Percentiles rank a stretch among this genome's conserved stretches.
phyloP scores from a whole-genome alignment of 2,329 filamentous ascomycete genomes.

The Xylariomycetidae sp. region DNA sequence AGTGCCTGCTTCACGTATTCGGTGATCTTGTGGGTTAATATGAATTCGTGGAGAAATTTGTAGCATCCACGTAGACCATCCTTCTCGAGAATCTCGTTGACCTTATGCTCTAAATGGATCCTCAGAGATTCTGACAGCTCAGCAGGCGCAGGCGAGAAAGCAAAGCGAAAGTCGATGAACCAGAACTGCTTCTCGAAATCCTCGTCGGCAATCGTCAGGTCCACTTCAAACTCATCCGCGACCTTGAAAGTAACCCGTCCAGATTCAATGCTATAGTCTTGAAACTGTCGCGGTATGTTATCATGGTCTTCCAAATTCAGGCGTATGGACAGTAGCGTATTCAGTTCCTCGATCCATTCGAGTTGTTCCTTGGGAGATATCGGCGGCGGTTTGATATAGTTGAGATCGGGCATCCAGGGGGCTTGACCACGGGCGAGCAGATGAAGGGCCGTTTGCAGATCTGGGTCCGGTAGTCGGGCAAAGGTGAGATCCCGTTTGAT shows the following conservation, averaged over 20 bases:
- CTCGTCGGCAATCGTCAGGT: constrained; percentile 85
- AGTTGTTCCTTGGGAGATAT: constrained; percentile 69
- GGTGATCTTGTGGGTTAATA: constrained; percentile 85
- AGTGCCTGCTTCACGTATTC: constrained; percentile 74
- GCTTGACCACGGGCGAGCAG: constrained; percentile 75
- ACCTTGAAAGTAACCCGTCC: constrained; percentile 90
- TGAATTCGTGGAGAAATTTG: constrained; percentile 78
- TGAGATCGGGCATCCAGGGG: constrained; percentile 75
- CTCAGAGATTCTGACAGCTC: constrained; percentile 60
- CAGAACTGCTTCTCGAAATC: constrained; percentile 80
- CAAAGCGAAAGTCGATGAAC: constrained; percentile 87
- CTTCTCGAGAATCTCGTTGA: constrained; percentile 66
- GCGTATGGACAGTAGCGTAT: constrained; percentile 76
- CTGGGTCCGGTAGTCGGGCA: constrained; percentile 80
- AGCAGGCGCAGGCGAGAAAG: constrained; percentile 66
- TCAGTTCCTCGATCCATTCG: constrained; percentile 72
- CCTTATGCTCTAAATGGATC: constrained; percentile 60
- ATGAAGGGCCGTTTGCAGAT: constrained; percentile 84
- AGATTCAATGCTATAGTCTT: constrained; percentile 71
- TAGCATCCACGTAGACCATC: constrained; percentile 79
- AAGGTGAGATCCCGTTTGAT: constrained; percentile 68
- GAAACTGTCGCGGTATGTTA: constrained; percentile 68
- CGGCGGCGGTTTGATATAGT: constrained; percentile 69
- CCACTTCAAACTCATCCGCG: constrained; percentile 81
- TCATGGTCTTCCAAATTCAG: constrained; percentile 83